These are phyloP conservation scores for Penicillium salamii DNA, from an alignment of 495 filamentous ascomycete genomes.

Conservation along the genomic window DNA sequence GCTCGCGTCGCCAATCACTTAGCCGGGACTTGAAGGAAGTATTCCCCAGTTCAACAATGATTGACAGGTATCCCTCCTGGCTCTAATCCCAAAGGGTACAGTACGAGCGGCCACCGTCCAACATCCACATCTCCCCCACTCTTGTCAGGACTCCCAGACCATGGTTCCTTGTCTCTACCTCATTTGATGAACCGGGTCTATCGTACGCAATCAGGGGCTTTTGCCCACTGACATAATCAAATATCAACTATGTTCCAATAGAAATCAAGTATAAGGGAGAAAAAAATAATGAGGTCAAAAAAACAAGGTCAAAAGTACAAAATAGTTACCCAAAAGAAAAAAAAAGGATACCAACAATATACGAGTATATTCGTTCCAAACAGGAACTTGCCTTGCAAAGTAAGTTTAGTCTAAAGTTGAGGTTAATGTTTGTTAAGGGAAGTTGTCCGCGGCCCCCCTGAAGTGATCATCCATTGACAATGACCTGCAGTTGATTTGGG, in stretches of 20 bases:
- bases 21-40: constrained; percentile 10
- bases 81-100: constrained; percentile 14
- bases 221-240: constrained; percentile 14
- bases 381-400: background rate
- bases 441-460: constrained; percentile 15
- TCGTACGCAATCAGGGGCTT: constrained; percentile 32
- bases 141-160: constrained; percentile 30
- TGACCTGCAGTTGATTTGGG: constrained; percentile 23
- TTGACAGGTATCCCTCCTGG: constrained; percentile 24
- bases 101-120: constrained; percentile 9
- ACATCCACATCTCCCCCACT: constrained; percentile 25
- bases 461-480: constrained; percentile 24
- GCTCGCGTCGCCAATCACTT: constrained; percentile 23
- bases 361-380: background rate
- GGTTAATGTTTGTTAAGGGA: background rate
- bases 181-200: constrained; percentile 29
- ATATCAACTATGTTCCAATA: background rate
- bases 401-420: background rate
- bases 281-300: constrained; percentile 4
- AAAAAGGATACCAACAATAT: background rate
- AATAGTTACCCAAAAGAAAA: background rate
- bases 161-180: constrained; percentile 29
- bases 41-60: constrained; percentile 33
- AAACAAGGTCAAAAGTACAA: background rate
- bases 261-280: background rate